These are phyloP conservation scores for Colletotrichum gigasporum DNA, from an alignment of 2,329 filamentous ascomycete genomes.

Conservation along the genomic window DNA sequence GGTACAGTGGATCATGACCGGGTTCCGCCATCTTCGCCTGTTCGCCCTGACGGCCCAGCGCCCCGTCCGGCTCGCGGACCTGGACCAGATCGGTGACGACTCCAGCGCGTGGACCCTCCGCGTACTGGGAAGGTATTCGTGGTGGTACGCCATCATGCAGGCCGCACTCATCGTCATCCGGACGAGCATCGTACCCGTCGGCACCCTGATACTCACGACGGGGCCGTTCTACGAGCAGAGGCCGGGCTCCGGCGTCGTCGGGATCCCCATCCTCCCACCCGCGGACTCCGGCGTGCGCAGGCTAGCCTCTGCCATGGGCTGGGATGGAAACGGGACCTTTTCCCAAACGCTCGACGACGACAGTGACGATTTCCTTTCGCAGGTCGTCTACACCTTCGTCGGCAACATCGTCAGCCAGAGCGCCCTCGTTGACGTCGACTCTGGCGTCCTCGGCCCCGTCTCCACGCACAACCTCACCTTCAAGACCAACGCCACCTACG, in stretches of 20 bases:
- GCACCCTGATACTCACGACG: constrained; percentile 8
- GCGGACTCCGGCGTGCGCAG: neutral
- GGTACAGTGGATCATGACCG: constrained; percentile 24
- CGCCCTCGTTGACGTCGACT: constrained; percentile 13
- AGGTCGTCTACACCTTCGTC: constrained; percentile 2
- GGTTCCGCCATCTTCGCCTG: constrained; percentile 12
- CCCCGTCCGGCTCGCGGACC: neutral
- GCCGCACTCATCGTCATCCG: constrained; percentile 8
- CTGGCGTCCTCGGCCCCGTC: constrained; percentile 6
- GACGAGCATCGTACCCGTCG: constrained; percentile 15
- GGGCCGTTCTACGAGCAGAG: neutral
- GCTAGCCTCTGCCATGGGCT: constrained; percentile 10
- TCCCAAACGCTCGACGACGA: neutral
- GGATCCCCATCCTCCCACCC: neutral
- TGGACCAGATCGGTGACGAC: constrained; percentile 16
- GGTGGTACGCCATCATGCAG: constrained; percentile 19
- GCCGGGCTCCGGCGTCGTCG: neutral
- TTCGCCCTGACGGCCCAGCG: constrained; percentile 17
- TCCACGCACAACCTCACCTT: constrained; percentile 16
- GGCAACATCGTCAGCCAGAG: constrained; percentile 16
- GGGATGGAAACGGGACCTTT: neutral
- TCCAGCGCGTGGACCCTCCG: constrained; percentile 13
- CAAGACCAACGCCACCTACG: constrained; percentile 9
- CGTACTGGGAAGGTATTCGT: constrained; percentile 1
- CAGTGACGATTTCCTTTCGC: constrained; percentile 10